phyloP scores from a whole-genome alignment of 2,329 filamentous ascomycete species.

The Phaeosphaeriaceae sp. region DNA sequence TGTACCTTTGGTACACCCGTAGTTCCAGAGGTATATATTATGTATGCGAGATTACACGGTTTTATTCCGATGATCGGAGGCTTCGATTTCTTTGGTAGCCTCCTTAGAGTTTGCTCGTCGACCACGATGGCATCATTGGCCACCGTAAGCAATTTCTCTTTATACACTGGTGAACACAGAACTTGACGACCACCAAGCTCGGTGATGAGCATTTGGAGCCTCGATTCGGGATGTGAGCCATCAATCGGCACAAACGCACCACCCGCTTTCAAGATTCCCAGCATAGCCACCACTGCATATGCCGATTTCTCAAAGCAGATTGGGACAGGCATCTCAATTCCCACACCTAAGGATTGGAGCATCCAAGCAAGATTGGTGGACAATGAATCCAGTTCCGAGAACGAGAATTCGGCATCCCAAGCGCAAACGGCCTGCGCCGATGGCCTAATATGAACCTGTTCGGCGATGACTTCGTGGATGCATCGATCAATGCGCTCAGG shows the following conservation, averaged over 20 bases:
- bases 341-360: slow-evolving; percentile 33
- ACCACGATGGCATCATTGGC: slow-evolving; percentile 28
- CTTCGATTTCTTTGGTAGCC: slow-evolving; percentile 41
- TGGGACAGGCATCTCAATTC: slow-evolving; percentile 40
- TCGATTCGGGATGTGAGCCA: slow-evolving; percentile 42
- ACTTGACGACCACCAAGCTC: slow-evolving; percentile 39
- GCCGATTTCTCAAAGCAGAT: slow-evolving; percentile 45
- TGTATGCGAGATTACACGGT: slow-evolving; percentile 61
- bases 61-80: slow-evolving; percentile 45
- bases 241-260: slow-evolving; percentile 48
- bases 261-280: slow-evolving; percentile 48
- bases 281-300: slow-evolving; percentile 41
- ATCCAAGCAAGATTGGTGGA: slow-evolving; percentile 34
- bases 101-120: slow-evolving; percentile 51
- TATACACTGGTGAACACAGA: slow-evolving; percentile 32
- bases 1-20: slow-evolving; percentile 58
- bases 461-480: slow-evolving; percentile 37
- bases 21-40: slow-evolving; percentile 61
- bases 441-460: slow-evolving; percentile 37
- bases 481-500: slow-evolving; percentile 32
- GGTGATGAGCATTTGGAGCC: slow-evolving; percentile 44
- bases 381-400: slow-evolving; percentile 40
- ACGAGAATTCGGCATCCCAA: slow-evolving; percentile 39
- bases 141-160: slow-evolving; percentile 28
- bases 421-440: slow-evolving; percentile 38